Evolutionary conservation across 768 basidiomycete species (phyloP).

Genomic region (Leucogyrophana mollusca): DNA sequence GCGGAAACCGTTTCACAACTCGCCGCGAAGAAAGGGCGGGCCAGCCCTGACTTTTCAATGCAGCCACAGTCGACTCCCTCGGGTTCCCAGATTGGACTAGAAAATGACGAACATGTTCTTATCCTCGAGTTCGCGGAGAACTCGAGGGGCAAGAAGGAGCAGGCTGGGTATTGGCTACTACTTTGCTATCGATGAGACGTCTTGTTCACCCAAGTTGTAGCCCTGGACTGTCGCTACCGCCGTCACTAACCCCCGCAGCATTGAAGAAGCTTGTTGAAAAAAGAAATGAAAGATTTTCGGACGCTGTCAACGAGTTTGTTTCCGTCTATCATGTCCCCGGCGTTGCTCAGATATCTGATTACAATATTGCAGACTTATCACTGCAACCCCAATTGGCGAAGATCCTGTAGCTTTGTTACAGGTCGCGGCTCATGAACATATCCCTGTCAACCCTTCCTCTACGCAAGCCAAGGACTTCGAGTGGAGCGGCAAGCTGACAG

Average conservation of each 20-base stretch:
- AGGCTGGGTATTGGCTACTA: slow-evolving; percentile 18
- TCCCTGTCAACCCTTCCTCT: slow-evolving; percentile 61
- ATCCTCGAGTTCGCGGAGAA: slow-evolving; percentile 51
- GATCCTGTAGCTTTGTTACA: slow-evolving; percentile 65
- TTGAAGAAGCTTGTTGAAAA: slow-evolving; percentile 70
- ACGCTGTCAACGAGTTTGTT: slow-evolving; percentile 68
- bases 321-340: background rate
- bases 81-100: slow-evolving; percentile 23
- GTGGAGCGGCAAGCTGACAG: slow-evolving; percentile 5
- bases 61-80: slow-evolving; percentile 13
- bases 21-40: slow-evolving; percentile 22
- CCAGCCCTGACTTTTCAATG: slow-evolving; percentile 42
- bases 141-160: slow-evolving; percentile 31
- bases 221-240: slow-evolving; percentile 18
- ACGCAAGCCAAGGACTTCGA: background rate
- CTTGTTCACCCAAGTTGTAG: slow-evolving; percentile 9
- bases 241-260: slow-evolving; percentile 51
- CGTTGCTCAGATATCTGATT: background rate
- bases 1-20: slow-evolving; percentile 27
- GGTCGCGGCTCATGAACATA: slow-evolving; percentile 64
- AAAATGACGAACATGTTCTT: slow-evolving; percentile 48
- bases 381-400: slow-evolving; percentile 47
- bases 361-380: slow-evolving; percentile 47
- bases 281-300: slow-evolving; percentile 61
- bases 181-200: slow-evolving; percentile 4